phyloP scores from a whole-genome alignment of 192 early-diverging fungal genomes.

The Linnemannia schmuckeri region DNA sequence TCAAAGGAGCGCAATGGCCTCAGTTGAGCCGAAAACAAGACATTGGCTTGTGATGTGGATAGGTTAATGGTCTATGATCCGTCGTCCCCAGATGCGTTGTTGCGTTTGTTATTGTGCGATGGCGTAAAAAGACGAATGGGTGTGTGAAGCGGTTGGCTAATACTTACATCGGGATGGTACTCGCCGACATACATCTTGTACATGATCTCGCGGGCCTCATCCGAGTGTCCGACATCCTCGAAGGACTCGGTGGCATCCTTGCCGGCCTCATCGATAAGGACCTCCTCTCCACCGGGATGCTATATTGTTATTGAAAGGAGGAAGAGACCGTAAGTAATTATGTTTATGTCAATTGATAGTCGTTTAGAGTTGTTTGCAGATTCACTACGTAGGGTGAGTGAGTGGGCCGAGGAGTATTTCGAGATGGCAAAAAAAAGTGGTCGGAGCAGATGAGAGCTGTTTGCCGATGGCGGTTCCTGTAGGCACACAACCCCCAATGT shows the following conservation, averaged over 20 bases:
- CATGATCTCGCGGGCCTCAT: constrained; percentile 92
- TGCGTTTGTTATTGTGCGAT: not conserved
- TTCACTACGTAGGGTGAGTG: not conserved
- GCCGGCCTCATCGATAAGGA: constrained; percentile 92
- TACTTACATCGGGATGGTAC: constrained; percentile 68
- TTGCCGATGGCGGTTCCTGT: not conserved
- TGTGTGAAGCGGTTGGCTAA: not conserved
- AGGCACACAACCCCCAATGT: not conserved
- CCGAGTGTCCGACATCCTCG: constrained; percentile 97
- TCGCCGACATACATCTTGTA: constrained; percentile 81
- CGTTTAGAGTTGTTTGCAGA: not conserved
- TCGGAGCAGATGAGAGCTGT: not conserved
- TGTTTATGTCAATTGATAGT: not conserved
- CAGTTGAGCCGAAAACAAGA: not conserved
- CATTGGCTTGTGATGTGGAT: not conserved
- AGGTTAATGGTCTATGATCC: not conserved
- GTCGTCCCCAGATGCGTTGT: too few relatives aligned
- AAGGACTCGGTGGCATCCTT: constrained; percentile 93
- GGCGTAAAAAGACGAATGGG: not conserved
- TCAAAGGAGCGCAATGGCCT: constrained; percentile 3
- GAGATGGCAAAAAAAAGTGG: not conserved
- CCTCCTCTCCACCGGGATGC: constrained; percentile 99
- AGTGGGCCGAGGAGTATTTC: not conserved
- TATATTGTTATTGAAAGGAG: constrained; percentile 39
- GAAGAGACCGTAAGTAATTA: not conserved